Evolutionary conservation across 208 protist species (phyloP), one percentile per base, ranked within the genome.

Genomic region (Vickermania ingenoplastis): DNA sequence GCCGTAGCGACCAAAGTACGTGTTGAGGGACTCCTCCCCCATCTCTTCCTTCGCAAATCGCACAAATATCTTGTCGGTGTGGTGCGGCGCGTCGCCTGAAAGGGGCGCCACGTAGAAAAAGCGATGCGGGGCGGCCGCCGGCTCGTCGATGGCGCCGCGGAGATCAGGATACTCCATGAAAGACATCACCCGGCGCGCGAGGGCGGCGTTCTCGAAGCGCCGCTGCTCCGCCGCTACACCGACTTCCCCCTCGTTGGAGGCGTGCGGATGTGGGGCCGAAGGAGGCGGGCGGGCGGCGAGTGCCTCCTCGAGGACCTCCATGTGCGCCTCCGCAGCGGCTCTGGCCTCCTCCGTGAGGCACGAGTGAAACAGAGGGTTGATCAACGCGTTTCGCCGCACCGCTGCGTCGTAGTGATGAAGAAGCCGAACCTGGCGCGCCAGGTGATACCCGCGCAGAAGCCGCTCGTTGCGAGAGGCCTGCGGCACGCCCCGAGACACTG

Each of bases 1-100:
- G 11, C 87, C 87, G 59, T 94, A 94, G 29, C 87, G 87, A 49
- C 87, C 87, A 77, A 94, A 91, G 71, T 78, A 94, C 3, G 81
- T 67, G 68, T 94, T 94, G 57, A 94, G 75, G 41, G 77, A 79
- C 69, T 94, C 83, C 55, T 94, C 84, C 61, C 87, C 63, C 41
- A 49, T 52, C n/a, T 73, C 63, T 13, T 77, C 64, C 58, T 83
- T 75, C 2, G 79, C 54, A 83, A 94, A 91, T 56, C 87, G 87
- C n/a, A 91, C 78, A 67, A 82, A 94, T 2, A 94, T 41, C 31
- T 75, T 61, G 3, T 67, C 59, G 4, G 57, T 67, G 57, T 28
- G 24, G 45, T 49, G 62, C 2, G 21, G 11, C 0, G 28, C 36
- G 23, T 29, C 41, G 30, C 45, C 26, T 17, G 36, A 17, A 7